Conservation (phyloP, 306 rosid genomes). For the Urtica urens region DNA sequence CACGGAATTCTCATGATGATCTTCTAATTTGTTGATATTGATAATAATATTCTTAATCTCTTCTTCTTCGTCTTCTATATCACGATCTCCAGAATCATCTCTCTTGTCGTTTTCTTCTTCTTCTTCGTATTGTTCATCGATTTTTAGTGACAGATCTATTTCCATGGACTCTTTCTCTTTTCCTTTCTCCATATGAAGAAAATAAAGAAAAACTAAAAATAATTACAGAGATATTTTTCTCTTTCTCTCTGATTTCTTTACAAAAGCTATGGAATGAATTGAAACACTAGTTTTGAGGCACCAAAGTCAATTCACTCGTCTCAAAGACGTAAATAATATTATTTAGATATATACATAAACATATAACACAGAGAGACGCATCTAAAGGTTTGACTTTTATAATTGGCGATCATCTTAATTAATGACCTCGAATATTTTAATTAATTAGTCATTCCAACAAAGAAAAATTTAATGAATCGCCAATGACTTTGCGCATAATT, state of each 20-base stretch:
- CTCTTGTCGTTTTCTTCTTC: not conserved
- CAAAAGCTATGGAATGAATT: constrained; percentile 24
- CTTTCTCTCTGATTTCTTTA: constrained; percentile 15
- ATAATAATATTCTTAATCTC: not conserved
- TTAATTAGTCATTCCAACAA: constrained; percentile 13
- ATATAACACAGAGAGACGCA: too few relatives aligned
- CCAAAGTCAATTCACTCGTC: constrained; percentile 83
- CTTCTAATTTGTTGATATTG: constrained; percentile 26
- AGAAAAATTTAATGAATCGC: constrained; percentile 2
- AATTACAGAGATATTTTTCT: constrained; percentile 19
- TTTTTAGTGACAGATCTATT: constrained; percentile 62
- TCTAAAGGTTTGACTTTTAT: constrained; percentile 74
- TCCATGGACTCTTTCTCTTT: constrained; percentile 33
- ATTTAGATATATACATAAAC: constrained; percentile 50
- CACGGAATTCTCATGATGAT: constrained; percentile 42
- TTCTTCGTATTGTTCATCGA: constrained; percentile 21
- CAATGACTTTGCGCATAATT: constrained; percentile 15
- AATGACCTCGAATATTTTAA: constrained; percentile 25
- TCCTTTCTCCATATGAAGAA: constrained; percentile 25
- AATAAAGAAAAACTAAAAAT: constrained; percentile 16
- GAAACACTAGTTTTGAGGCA: constrained; percentile 78
- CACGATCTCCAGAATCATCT: not conserved
- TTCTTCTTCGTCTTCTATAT: not conserved
- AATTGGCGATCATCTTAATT: constrained; percentile 28
- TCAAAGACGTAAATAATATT: constrained; percentile 39